Evolutionary conservation across 2,329 filamentous ascomycete genomes (phyloP), one percentile per base, ranked within the genome.

Genomic region (Ramichloridium luteum): DNA sequence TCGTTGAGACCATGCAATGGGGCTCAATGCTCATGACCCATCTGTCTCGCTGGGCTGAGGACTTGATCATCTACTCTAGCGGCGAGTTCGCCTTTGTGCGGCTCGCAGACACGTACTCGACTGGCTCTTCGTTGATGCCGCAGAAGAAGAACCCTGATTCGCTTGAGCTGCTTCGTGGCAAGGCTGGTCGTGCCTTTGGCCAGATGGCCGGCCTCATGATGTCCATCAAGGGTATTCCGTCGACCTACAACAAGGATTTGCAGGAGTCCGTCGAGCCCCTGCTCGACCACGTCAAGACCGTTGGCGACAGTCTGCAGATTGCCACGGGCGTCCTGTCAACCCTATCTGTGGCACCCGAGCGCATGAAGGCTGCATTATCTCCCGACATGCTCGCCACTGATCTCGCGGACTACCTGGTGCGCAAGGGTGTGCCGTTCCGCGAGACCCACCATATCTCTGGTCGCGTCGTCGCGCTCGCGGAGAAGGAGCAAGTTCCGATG

Each of bases 231-330:
- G 79, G 79, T 34, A 70, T 90, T 16, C 80, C 82, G 2, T 80
- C 72, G 26, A 84, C 80, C 3, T 92, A 92, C 65, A 88, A 92
- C 65, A 93, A 92, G 60, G 83, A 93, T 56, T 60, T 92, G n/a
- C 83, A 93, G 59, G 84, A 93, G 60, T 78, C 74, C 36, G 77
- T 82, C 39, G 80, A 92, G 65, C 78, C 80, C n/a, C 74, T 93
- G 60, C 71, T 93, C 29, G 82, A 92, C 56, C 73, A 77, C 54
- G 72, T 86, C 57, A 81, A 85, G 68, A 88, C 82, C 4, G 68
- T 90, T 39, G 70, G 69, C 35, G 80, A 92, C 63, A 84, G 79
- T 50, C 69, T 92, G 33, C 74, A 79, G 56, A 93, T 93, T 46
- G 80, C 81, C 16, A 80, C 80, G 14, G 80, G 85, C 33, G 78